phyloP scores from a whole-genome alignment of 495 filamentous ascomycete species.

The Parathielavia appendiculata region DNA sequence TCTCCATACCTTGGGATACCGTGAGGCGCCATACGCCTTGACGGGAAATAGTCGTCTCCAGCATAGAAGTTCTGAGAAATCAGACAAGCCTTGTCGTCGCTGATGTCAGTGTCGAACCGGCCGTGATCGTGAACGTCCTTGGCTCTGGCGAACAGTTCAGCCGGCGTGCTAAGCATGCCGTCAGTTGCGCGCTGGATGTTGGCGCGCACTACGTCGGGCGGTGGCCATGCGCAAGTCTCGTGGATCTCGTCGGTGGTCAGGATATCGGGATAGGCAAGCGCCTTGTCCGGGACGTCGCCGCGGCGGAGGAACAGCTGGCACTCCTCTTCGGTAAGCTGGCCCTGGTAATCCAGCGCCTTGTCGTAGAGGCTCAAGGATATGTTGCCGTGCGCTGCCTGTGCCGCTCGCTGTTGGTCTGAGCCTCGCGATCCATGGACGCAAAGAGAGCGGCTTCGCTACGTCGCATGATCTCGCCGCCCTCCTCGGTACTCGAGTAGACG shows the following conservation, averaged over 20 bases:
- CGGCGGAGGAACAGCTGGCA: slow-evolving; percentile 6
- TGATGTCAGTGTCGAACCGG: background rate
- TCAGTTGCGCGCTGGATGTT: slow-evolving; percentile 10
- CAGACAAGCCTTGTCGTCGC: background rate
- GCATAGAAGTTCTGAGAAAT: slow-evolving; percentile 1
- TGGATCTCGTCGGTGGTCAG: slow-evolving; percentile 7
- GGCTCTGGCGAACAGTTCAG: slow-evolving; percentile 7
- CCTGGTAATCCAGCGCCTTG: slow-evolving; percentile 11
- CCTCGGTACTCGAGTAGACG: slow-evolving; percentile 1
- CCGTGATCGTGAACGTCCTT: slow-evolving; percentile 3
- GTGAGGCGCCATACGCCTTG: background rate
- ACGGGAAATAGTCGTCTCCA: background rate
- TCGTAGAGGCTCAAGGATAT: slow-evolving; percentile 1
- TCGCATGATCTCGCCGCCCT: slow-evolving; percentile 4
- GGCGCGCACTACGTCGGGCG: slow-evolving; percentile 11
- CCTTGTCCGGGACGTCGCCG: slow-evolving; percentile 4
- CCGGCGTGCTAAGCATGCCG: slow-evolving; percentile 7
- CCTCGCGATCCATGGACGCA: background rate
- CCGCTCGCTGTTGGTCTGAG: background rate
- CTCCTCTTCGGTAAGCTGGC: slow-evolving; percentile 8
- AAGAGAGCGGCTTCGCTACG: background rate
- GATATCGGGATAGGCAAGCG: slow-evolving; percentile 5
- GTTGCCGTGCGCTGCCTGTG: background rate
- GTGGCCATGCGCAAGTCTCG: background rate
- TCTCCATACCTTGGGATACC: background rate